Evolutionary conservation across 306 rosid species (phyloP).

Genomic region (Vigna radiata): DNA sequence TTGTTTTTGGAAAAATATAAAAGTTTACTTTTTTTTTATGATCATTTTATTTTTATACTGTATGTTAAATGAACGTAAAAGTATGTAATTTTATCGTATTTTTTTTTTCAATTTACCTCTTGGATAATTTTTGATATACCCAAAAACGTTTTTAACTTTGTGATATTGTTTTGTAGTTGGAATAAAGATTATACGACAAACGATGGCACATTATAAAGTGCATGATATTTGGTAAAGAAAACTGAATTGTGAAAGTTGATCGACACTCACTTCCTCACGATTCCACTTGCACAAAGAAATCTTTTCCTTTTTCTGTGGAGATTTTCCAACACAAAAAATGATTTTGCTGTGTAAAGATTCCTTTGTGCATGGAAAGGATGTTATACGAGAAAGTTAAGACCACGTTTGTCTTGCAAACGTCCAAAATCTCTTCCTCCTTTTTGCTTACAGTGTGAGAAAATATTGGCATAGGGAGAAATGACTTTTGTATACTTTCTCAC

Average conservation of each 20-base stretch:
- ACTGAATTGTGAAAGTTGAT: neutral
- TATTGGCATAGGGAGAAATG: neutral
- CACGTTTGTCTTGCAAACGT: neutral
- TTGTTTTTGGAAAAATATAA: no score
- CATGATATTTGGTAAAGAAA: neutral
- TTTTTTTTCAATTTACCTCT: neutral
- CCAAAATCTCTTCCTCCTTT: neutral
- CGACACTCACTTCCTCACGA: neutral
- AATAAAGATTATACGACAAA: conserved; percentile 8
- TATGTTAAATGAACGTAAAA: no score
- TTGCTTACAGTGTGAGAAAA: neutral
- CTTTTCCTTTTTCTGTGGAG: conserved; percentile 1
- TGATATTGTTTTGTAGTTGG: neutral
- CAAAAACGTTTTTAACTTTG: neutral
- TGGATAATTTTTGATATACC: neutral
- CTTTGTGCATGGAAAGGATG: conserved; percentile 14
- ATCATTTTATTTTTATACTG: no score
- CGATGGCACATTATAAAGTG: neutral
- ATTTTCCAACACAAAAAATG: neutral
- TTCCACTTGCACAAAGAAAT: conserved; percentile 36
- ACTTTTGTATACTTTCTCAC: neutral
- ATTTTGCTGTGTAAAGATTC: conserved; percentile 7
- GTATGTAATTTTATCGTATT: no score
- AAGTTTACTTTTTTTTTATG: no score
- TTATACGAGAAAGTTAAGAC: neutral